Percentiles rank a stretch among this genome's conserved stretches.
Conservation (phyloP, 2,329 filamentous ascomycete species). For the Acrodontium crateriforme region DNA sequence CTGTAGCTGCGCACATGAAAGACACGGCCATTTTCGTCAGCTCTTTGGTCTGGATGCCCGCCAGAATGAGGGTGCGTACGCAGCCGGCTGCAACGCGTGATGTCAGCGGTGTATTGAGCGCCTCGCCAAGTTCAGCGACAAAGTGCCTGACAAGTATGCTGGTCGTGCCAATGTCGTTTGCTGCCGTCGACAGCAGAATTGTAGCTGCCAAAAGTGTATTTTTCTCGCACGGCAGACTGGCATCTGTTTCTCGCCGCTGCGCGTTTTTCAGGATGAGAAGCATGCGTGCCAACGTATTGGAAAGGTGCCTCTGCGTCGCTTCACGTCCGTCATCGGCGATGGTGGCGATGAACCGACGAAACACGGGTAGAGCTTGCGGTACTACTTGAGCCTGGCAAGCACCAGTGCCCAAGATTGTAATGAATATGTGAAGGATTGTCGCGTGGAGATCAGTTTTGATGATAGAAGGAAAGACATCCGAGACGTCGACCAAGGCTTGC, state of each 20-base stretch:
- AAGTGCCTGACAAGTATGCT: constrained; percentile 65
- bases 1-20: constrained; percentile 51
- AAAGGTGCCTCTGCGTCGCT: constrained; percentile 54
- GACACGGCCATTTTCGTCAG: constrained; percentile 56
- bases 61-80: constrained; percentile 67
- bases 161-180: constrained; percentile 48
- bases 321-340: constrained; percentile 38
- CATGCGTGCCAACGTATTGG: constrained; percentile 71
- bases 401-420: constrained; percentile 77
- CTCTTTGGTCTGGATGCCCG: constrained; percentile 54
- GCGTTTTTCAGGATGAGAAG: constrained; percentile 63
- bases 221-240: constrained; percentile 77
- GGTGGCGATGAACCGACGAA: constrained; percentile 77
- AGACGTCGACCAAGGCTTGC: constrained; percentile 81
- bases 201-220: constrained; percentile 82
- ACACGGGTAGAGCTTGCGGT: constrained; percentile 75
- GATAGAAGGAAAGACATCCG: constrained; percentile 87
- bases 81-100: constrained; percentile 85
- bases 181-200: constrained; percentile 67
- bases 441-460: constrained; percentile 95
- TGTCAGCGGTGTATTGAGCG: constrained; percentile 66
- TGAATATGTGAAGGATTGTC: constrained; percentile 93
- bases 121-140: constrained; percentile 71
- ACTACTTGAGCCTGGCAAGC: constrained; percentile 79
- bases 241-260: constrained; percentile 61